Evolutionary conservation across 129 eudicot species (phyloP).

Genomic region (Artemisia argyi): DNA sequence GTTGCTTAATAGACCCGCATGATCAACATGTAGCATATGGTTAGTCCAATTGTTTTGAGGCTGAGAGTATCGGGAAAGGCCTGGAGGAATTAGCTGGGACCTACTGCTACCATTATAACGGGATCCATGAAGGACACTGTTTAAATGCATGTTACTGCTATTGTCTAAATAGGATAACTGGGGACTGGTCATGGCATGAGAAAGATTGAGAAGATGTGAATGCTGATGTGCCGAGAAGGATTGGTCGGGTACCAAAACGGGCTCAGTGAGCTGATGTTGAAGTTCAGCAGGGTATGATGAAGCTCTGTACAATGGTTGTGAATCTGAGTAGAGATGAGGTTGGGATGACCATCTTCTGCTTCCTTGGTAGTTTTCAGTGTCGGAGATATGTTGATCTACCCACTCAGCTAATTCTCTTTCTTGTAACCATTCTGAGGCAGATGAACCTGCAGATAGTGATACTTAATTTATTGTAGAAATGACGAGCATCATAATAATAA

Average conservation of each 20-base stretch:
- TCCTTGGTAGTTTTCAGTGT: conserved; percentile 60
- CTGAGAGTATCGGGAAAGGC: conserved; percentile 44
- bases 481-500: too few species aligned
- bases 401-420: conserved; percentile 63
- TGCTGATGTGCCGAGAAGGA: conserved; percentile 54
- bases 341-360: conserved; percentile 88
- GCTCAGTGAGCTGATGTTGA: conserved; percentile 59
- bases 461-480: conserved; percentile 4
- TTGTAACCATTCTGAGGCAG: conserved; percentile 86
- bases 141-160: conserved; percentile 44
- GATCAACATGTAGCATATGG: conserved; percentile 69
- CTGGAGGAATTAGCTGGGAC: conserved; percentile 49
- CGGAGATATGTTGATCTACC: conserved; percentile 64
- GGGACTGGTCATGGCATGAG: conserved; percentile 36
- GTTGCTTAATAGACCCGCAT: conserved; percentile 65
- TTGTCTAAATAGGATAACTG: conserved; percentile 54
- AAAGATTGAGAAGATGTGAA: conserved; percentile 42
- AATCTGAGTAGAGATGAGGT: conserved; percentile 58
- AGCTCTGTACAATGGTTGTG: conserved; percentile 76
- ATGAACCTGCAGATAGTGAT: conserved; percentile 66
- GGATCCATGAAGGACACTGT: conserved; percentile 51
- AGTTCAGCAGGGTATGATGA: conserved; percentile 71
- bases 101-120: conserved; percentile 48
- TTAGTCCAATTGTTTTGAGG: conserved; percentile 63
- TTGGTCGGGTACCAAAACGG: conserved; percentile 55